These are phyloP conservation scores for Melampsora americana DNA, from an alignment of 1,284 basidiomycete genomes.

Conservation along the genomic window DNA sequence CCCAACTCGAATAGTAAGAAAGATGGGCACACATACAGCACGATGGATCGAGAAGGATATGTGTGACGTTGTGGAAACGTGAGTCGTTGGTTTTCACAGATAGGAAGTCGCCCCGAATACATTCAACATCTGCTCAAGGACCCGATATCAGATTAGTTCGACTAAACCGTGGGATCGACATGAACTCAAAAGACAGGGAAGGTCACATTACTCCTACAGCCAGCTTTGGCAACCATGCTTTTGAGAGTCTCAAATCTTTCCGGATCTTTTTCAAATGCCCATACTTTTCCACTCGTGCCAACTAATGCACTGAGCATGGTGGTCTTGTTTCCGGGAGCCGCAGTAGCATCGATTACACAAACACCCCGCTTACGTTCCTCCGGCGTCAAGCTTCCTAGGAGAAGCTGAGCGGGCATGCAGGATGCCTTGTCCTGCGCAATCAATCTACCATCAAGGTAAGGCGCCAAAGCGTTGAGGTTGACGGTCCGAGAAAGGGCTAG, in stretches of 20 bases:
- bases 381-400: slow-evolving; percentile 59
- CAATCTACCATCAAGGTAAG: slow-evolving; percentile 71
- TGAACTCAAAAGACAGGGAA: background rate
- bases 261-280: slow-evolving; percentile 77
- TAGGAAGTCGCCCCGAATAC: slow-evolving; percentile 75
- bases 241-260: slow-evolving; percentile 74
- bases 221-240: slow-evolving; percentile 74
- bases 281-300: slow-evolving; percentile 71
- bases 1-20: background rate
- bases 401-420: slow-evolving; percentile 85
- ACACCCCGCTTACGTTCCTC: slow-evolving; percentile 45
- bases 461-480: slow-evolving; percentile 46
- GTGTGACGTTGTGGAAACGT: slow-evolving; percentile 67
- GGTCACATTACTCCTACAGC: slow-evolving; percentile 62
- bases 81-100: slow-evolving; percentile 65
- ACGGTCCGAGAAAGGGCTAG: slow-evolving; percentile 59
- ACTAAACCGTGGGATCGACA: too few relatives aligned
- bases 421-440: slow-evolving; percentile 97
- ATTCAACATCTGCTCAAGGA: slow-evolving; percentile 60
- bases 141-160: background rate
- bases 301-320: slow-evolving; percentile 85
- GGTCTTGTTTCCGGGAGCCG: slow-evolving; percentile 98
- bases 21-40: slow-evolving; percentile 57
- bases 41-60: slow-evolving; percentile 86
- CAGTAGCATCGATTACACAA: slow-evolving; percentile 82